phyloP scores from a whole-genome alignment of 176 grass and related monocot species.

The Oryza nivara region DNA sequence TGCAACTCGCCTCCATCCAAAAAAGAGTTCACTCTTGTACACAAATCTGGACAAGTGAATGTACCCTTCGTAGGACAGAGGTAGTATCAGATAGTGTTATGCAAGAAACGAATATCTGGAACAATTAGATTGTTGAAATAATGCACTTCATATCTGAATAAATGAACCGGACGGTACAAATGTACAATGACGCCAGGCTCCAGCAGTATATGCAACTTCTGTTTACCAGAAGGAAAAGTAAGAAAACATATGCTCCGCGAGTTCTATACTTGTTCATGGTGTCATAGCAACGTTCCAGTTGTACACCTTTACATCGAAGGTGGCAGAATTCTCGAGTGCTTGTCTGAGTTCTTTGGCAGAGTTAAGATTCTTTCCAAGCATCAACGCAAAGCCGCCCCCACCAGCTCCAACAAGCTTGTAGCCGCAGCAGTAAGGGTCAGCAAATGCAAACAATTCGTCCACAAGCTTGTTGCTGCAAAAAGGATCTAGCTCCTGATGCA shows the following conservation, averaged over 20 bases:
- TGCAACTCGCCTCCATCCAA: background rate
- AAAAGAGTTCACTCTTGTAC: too few species aligned
- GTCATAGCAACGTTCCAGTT: slow-evolving; percentile 66
- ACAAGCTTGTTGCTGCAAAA: slow-evolving; percentile 88
- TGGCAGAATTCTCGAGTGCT: slow-evolving; percentile 41
- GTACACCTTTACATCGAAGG: slow-evolving; percentile 72
- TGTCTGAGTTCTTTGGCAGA: slow-evolving; percentile 47
- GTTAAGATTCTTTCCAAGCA: slow-evolving; percentile 60
- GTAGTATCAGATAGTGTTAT: background rate
- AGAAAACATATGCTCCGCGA: background rate
- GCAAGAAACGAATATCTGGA: background rate
- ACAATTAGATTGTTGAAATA: background rate
- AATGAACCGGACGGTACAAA: background rate
- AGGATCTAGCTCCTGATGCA: slow-evolving; percentile 88
- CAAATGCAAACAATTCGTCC: slow-evolving; percentile 78
- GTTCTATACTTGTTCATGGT: background rate
- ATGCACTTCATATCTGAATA: background rate
- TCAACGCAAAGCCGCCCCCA: slow-evolving; percentile 76
- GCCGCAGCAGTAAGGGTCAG: slow-evolving; percentile 75
- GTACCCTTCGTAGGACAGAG: too few species aligned
- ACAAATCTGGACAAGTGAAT: too few species aligned
- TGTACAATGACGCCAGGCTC: background rate
- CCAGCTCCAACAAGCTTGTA: slow-evolving; percentile 95
- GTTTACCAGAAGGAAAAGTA: background rate
- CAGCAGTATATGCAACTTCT: background rate